phyloP scores from a whole-genome alignment of 2,329 filamentous ascomycete genomes.

The Nectriaceae sp. region DNA sequence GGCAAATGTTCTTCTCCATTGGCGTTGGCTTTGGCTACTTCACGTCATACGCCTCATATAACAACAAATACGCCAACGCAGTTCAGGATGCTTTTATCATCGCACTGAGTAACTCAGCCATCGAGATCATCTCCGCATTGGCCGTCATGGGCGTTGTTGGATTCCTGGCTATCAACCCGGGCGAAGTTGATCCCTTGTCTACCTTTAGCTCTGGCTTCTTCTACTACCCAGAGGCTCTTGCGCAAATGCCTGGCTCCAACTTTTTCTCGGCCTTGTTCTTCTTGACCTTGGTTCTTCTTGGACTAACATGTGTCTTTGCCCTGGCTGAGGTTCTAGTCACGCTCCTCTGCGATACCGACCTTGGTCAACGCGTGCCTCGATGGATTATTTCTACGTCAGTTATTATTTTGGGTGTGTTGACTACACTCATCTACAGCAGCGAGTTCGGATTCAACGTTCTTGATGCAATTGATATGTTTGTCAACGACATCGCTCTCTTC shows the following conservation, averaged over 20 bases:
- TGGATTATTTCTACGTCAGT: conserved; percentile 45
- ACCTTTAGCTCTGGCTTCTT: conserved; percentile 57
- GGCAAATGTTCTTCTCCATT: conserved; percentile 43
- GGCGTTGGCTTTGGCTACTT: conserved; percentile 59
- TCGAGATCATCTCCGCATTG: conserved; percentile 48
- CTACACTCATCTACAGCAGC: conserved; percentile 55
- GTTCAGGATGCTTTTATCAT: conserved; percentile 58
- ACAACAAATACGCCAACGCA: conserved; percentile 52
- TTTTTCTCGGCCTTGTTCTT: conserved; percentile 57
- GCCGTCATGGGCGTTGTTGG: conserved; percentile 55
- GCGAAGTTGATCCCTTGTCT: conserved; percentile 38
- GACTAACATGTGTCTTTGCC: conserved; percentile 43
- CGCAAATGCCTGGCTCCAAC: conserved; percentile 56
- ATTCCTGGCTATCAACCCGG: conserved; percentile 34
- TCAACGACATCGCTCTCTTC: conserved; percentile 53
- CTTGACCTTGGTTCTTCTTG: conserved; percentile 54
- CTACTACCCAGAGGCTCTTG: conserved; percentile 52
- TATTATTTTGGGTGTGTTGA: conserved; percentile 46
- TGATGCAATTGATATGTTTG: conserved; percentile 53
- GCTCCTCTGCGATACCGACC: too few relatives aligned
- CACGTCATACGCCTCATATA: conserved; percentile 57
- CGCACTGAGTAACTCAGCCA: conserved; percentile 52
- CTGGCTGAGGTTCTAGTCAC: neutral
- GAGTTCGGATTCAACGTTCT: conserved; percentile 55
- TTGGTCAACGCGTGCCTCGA: conserved; percentile 39